phyloP scores from a whole-genome alignment of 169 alveolate species.

The Plasmodium knowlesi region DNA sequence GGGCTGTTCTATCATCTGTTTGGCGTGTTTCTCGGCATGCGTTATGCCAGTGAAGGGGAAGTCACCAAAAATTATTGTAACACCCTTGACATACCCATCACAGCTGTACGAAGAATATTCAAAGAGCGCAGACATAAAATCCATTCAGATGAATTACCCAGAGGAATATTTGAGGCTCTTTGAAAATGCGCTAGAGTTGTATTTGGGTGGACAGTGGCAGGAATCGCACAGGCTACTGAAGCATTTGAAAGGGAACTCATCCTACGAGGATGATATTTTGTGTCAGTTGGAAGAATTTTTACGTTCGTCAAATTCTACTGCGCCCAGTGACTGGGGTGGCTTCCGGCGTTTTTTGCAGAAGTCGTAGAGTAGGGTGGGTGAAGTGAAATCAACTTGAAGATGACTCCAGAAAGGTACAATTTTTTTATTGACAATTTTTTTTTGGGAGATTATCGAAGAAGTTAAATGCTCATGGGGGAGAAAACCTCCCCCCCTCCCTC shows the following conservation, averaged over 20 bases:
- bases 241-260: slow-evolving; percentile 80
- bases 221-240: slow-evolving; percentile 78
- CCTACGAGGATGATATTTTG: slow-evolving; percentile 85
- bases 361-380: slow-evolving; percentile 51
- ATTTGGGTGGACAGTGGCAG: slow-evolving; percentile 89
- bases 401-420: background rate
- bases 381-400: background rate
- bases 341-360: slow-evolving; percentile 88
- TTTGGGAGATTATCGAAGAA: background rate
- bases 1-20: background rate
- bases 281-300: slow-evolving; percentile 83
- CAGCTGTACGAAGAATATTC: slow-evolving; percentile 43
- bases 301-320: slow-evolving; percentile 77
- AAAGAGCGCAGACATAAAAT: slow-evolving; percentile 76
- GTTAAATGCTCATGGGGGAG: background rate
- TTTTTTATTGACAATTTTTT: background rate
- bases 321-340: slow-evolving; percentile 93
- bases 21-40: background rate
- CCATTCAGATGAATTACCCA: slow-evolving; percentile 82
- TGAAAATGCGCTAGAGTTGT: slow-evolving; percentile 83
- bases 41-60: background rate
- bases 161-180: slow-evolving; percentile 84
- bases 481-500: background rate
- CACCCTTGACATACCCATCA: background rate
- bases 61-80: background rate